Base-by-base conservation (phyloP, 2,329 filamentous ascomycete species). In the Paraconiothyrium brasiliense region DNA sequence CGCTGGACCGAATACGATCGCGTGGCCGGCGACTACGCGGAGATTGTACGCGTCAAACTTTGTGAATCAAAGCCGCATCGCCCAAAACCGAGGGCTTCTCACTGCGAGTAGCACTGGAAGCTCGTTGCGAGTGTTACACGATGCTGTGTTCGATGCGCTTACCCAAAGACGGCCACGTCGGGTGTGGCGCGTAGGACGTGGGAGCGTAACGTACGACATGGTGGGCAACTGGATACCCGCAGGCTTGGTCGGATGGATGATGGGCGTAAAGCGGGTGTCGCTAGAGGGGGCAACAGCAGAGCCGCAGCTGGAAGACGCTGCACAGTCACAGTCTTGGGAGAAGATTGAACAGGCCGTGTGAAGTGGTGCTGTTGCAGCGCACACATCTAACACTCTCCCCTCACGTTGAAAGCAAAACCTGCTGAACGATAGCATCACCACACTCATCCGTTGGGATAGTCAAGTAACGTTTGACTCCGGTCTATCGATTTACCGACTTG, bases 61-160 rank as follows among this genome's bases (percentile, higher is more conserved):
- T 61, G 69, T 75, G 27, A 77, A 72, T 52, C 78, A 80, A 48
- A 73, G 67, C 51, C 74, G 76, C 14, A 69, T 77, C 11, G 76
- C 71, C 37, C 68, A 71, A 68, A 82, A 86, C 78, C 86, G 84
- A 67, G 89, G 85, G 13, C 80, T 87, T 61, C 80, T 83, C 50
- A 80, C 78, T 58, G 78, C 82, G 55, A 79, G 80, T 11, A 78
- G 76, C 61, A 86, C 85, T 54, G 91, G 92, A 41, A 93, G 89
- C 63, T 89, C 90, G 3, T 83, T 97, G 49, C 85, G 92, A 35
- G 89, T 91, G 65, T 84, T 99, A 58, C 92, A 98, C 79, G 90
- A 93, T 73, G 89, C 92, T 2, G 90, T 99, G 10, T 96, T 97
- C 75, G 94, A 98, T 76, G 92, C 95, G 37, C 86, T 98, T 58